Evolutionary conservation across 1,284 basidiomycete genomes (phyloP), one percentile per base, ranked within the genome.

Genomic region (Leccinum proliferum): DNA sequence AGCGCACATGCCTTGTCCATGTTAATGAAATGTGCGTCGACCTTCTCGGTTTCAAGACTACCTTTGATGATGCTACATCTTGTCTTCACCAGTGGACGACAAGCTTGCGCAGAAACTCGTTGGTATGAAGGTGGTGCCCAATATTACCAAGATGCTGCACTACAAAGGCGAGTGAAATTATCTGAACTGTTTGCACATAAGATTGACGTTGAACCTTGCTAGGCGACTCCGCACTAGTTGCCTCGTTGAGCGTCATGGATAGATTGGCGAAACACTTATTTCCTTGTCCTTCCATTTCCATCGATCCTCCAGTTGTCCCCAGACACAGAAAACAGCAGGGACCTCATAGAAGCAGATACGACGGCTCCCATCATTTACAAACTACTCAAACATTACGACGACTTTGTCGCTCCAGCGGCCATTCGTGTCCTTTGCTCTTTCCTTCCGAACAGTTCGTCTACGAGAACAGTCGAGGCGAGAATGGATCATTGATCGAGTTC

Each of bases 371-470:
- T 66, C 1, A 62, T 72, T 59, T 48, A 66, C 50, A 73, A 61
- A n/a, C 21, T 72, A 10, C 56, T 68, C 43, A 58, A 60, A n/a
- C 60, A 59, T 29, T 64, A 46, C 15, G 73, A 72, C 32, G 67
- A 74, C 59, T 70, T 72, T 34, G 73, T 72, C 9, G 59, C 71
- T 21, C 72, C 73, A 1, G 69, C 67, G 2, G 73, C 73, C 11
- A 66, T 62, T 4, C 68, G 64, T 12, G 67, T 69, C 0, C 61
- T 74, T 18, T 69, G 71, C 5, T 65, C 66, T 14, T 62, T 74
- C 35, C 70, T 71, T n/a, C 57, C 56, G 18, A 63, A 73, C 10
- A 59, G 72, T 74, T 21, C 14, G 55, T 61, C 12, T 43, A 25
- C 2, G n/a, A 15, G 10, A 2, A 12, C 5, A 8, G 37, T 56